Conservation (phyloP, 148 eudicot species). For the Chenopodium formosanum region DNA sequence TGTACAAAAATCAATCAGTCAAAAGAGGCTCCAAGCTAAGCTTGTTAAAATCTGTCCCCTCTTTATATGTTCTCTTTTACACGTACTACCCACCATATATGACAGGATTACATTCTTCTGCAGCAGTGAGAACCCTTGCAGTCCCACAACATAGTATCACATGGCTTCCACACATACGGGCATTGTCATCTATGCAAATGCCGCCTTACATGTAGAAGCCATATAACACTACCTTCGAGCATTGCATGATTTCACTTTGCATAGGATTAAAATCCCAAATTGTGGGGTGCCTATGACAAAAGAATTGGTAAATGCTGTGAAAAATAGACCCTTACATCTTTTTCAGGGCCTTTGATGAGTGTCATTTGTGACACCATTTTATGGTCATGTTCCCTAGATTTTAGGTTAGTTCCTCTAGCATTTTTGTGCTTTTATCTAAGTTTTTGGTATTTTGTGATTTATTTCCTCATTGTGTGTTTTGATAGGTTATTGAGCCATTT, state of each 20-base stretch:
- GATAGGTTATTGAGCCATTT: no score
- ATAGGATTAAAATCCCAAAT: background rate
- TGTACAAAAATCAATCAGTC: background rate
- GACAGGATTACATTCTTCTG: background rate
- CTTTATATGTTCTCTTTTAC: background rate
- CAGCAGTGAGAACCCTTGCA: background rate
- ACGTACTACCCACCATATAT: background rate
- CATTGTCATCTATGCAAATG: background rate
- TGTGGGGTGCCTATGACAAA: background rate
- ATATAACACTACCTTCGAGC: background rate
- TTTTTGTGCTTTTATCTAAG: no score
- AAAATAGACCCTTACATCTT: slow-evolving; percentile 16
- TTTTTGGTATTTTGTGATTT: no score
- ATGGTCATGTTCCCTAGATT: no score
- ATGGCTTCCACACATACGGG: background rate
- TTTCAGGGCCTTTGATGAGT: background rate
- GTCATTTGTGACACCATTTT: no score
- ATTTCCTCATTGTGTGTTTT: no score
- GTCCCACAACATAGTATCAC: background rate
- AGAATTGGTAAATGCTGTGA: slow-evolving; percentile 3
- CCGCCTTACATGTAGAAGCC: background rate
- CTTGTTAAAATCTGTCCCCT: background rate
- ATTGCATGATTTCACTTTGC: background rate
- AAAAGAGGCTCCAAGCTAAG: background rate
- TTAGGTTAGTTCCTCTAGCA: no score